Percentiles rank a stretch among this genome's conserved stretches.
phyloP scores from a whole-genome alignment of 768 basidiomycete species.

The Termitomyces sp. region DNA sequence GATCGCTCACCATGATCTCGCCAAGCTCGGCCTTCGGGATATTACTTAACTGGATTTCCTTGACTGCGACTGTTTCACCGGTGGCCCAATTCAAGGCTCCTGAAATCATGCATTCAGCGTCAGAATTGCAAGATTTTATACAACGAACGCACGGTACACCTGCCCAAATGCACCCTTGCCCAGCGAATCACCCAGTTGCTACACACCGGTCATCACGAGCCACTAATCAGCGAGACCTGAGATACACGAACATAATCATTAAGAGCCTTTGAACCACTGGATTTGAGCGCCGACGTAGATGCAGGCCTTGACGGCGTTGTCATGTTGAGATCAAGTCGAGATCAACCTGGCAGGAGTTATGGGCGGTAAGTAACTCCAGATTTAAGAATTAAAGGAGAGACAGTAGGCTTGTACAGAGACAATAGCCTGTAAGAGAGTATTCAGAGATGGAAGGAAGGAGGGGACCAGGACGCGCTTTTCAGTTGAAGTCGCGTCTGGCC shows the following conservation, averaged over 20 bases:
- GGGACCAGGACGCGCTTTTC: constrained; percentile 23
- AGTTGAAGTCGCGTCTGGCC: constrained; percentile 38
- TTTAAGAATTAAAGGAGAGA: constrained; percentile 20
- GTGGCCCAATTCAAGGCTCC: constrained; percentile 93
- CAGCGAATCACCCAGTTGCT: constrained; percentile 97
- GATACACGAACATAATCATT: constrained; percentile 58
- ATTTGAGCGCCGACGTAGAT: constrained; percentile 32
- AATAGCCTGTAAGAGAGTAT: constrained; percentile 9
- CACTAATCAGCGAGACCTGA: neutral
- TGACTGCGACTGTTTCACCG: constrained; percentile 97
- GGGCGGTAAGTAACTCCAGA: constrained; percentile 16
- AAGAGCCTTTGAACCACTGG: constrained; percentile 49
- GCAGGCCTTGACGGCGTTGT: constrained; percentile 36
- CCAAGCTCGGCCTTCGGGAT: constrained; percentile 91
- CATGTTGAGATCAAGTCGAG: constrained; percentile 26
- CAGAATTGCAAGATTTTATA: neutral
- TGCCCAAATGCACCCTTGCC: constrained; percentile 97
- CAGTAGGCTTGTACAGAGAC: constrained; percentile 10
- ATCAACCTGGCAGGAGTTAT: constrained; percentile 12
- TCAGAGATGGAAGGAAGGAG: constrained; percentile 7
- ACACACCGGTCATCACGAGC: constrained; percentile 12
- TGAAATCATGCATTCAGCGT: constrained; percentile 25
- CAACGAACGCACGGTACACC: constrained; percentile 76
- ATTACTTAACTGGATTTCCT: constrained; percentile 93
- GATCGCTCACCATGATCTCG: constrained; percentile 86